Evolutionary conservation across 768 basidiomycete genomes (phyloP), one percentile per base, ranked within the genome.

Genomic region (Suillus weaverae): DNA sequence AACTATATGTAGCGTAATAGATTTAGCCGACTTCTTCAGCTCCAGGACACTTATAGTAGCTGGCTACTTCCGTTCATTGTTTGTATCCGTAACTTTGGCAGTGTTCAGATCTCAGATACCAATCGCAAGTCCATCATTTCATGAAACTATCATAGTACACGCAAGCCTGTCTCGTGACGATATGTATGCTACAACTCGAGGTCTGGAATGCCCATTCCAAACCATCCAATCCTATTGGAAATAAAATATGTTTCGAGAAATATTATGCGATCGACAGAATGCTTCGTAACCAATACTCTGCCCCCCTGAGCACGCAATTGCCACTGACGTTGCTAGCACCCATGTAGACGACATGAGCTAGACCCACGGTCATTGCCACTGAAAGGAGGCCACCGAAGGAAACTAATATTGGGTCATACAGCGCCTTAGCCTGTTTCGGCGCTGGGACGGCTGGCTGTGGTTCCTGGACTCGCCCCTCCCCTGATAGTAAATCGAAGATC

Each of bases 401-500:
- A 41, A 41, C 57, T 26, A 59, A 16, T 32, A 41, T 32, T 41
- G 57, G 57, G 26, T 32, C 57, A 32, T 41, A 59, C 3, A 32
- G 57, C 2, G 30, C 57, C 38, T 59, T 32, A 4, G 57, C 30
- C 26, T 30, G 41, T 30, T 13, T 30, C 26, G 56, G 38, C 26
- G 3, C 30, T 4, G 57, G 20, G 39, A 32, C 26, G 32, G 39
- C 26, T 20, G 38, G 18, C 18, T 30, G 57, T 20, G 57, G 18
- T 13, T 20, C 38, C 38, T 41, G 38, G 10, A 13, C 18, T 20
- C 6, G 57, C 26, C 16, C 5, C 38, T 59, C 57, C 39, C 38
- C 60, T 14, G 18, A 10, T 33, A 86, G 73, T 20, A 74, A 70
- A 6, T 73, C 74, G 69, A 88, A 84, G 8, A 88, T 74, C 3